phyloP scores from a whole-genome alignment of 371 early-diverging fungal species.

The Apophysomyces elegans region DNA sequence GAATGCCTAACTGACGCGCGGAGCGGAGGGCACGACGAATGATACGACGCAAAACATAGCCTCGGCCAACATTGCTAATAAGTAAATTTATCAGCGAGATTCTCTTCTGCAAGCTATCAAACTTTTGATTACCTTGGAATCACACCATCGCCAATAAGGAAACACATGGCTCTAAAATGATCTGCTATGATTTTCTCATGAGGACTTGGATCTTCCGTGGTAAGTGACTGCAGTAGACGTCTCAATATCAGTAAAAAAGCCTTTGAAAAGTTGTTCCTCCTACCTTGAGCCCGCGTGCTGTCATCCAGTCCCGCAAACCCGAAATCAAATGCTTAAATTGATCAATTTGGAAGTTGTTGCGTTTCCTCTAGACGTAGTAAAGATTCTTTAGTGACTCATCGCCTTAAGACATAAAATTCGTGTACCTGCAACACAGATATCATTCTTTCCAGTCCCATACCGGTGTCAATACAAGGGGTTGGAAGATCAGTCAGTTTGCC shows the following conservation, averaged over 20 bases:
- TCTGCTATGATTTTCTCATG: slow-evolving; percentile 78
- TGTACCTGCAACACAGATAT: slow-evolving; percentile 63
- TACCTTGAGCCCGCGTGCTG: slow-evolving; percentile 38
- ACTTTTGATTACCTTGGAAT: slow-evolving; percentile 59
- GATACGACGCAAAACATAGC: slow-evolving; percentile 80
- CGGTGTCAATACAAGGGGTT: slow-evolving; percentile 77
- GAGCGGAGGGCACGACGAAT: slow-evolving; percentile 77
- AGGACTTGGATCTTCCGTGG: slow-evolving; percentile 41
- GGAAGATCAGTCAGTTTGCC: slow-evolving; percentile 61
- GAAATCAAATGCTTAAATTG: slow-evolving; percentile 57
- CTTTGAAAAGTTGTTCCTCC: neutral
- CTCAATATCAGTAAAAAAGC: neutral
- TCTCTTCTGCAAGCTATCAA: neutral
- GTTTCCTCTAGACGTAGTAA: slow-evolving; percentile 43
- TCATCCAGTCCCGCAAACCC: slow-evolving; percentile 48
- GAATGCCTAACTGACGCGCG: slow-evolving; percentile 68
- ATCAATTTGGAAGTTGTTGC: slow-evolving; percentile 77
- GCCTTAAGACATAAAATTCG: neutral
- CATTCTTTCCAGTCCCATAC: slow-evolving; percentile 84
- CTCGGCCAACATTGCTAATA: slow-evolving; percentile 69
- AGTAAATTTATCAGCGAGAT: neutral
- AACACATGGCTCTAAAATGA: slow-evolving; percentile 74
- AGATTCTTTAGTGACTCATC: neutral
- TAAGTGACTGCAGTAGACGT: neutral
- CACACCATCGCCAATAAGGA: slow-evolving; percentile 78